Base-by-base conservation (phyloP, 2,329 filamentous ascomycete species). In the Fusarium buxicola region DNA sequence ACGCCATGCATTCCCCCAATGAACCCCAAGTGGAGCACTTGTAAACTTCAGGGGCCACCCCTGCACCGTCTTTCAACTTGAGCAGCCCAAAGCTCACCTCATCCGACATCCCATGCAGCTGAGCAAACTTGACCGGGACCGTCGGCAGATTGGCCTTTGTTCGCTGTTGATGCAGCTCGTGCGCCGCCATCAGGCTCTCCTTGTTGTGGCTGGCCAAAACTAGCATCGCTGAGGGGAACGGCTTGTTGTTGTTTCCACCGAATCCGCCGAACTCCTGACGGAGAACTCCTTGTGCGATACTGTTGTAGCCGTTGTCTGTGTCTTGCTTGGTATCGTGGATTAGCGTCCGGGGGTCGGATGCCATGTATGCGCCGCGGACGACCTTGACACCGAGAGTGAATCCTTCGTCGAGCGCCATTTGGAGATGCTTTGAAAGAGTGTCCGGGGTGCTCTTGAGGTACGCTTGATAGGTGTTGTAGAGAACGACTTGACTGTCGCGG, bases 101-200 rank as follows among this genome's bases (percentile, higher is more conserved):
- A 54, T 86, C 84, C 4, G 84, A 82, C 84, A 86, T 86, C 24
- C 84, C 84, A 46, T 84, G 80, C 0, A 86, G 75, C 71, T 86
- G 84, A 4, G 81, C 83, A 59, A 82, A 86, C 34, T 67, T 76
- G 6, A 85, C 74, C 1, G 70, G 63, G 2, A 75, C 72, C 5
- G 75, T 77, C 3, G 72, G 73, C 5, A 75, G 65, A 8, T 66
- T 61, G 12, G 60, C 58, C 15, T 76, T 74, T 0, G 79, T 75
- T 3, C 81, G 77, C 6, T 76, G 10, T 63, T 78, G 69, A 61
- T 83, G 81, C 5, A 81, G 78, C 35, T 77, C 74, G 28, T 77
- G 65, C 8, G 85, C 79, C 1, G 79, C 78, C 27, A 75, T 71
- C 4, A 78, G 74, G 27, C 74, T 77, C 4, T 72, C 68, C 28